Evolutionary conservation across 78 protist genomes (phyloP).

Genomic region (Monosiga brevicollis): DNA sequence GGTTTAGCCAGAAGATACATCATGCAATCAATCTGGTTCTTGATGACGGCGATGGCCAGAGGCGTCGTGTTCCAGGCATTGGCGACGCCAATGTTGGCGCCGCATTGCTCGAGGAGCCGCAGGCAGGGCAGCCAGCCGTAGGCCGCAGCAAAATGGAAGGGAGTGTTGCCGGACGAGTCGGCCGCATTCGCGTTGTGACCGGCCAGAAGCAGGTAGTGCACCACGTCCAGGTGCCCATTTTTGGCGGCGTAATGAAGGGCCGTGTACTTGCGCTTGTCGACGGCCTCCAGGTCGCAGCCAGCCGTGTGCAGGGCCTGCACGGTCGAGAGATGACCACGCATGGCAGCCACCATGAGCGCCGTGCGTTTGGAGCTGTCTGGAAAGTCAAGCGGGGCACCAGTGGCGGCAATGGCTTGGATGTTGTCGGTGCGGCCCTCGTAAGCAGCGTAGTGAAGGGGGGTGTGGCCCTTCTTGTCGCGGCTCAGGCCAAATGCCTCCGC

Average conservation of each 20-base stretch:
- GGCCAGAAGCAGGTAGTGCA: neutral
- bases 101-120: slow-evolving; percentile 2
- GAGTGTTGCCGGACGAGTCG: slow-evolving; percentile 29
- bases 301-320: slow-evolving; percentile 8
- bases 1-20: slow-evolving; percentile 5
- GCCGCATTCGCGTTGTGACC: slow-evolving; percentile 11
- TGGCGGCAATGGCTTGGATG: neutral
- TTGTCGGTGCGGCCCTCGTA: slow-evolving; percentile 7
- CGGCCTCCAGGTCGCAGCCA: neutral
- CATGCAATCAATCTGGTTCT: slow-evolving; percentile 12
- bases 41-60: slow-evolving; percentile 17
- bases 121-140: slow-evolving; percentile 31
- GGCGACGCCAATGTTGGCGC: neutral
- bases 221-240: slow-evolving; percentile 13
- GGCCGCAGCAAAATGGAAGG: slow-evolving; percentile 31
- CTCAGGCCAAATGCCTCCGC: neutral
- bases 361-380: neutral
- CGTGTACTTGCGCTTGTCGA: slow-evolving; percentile 19
- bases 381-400: slow-evolving; percentile 16
- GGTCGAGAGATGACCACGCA: slow-evolving; percentile 27
- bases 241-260: slow-evolving; percentile 20
- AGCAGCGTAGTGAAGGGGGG: slow-evolving; percentile 24
- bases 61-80: slow-evolving; percentile 34
- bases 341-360: slow-evolving; percentile 29
- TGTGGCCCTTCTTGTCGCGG: slow-evolving; percentile 5